Evolutionary conservation across 305 asterid species (phyloP).

Genomic region (Fraxinus dipetala): DNA sequence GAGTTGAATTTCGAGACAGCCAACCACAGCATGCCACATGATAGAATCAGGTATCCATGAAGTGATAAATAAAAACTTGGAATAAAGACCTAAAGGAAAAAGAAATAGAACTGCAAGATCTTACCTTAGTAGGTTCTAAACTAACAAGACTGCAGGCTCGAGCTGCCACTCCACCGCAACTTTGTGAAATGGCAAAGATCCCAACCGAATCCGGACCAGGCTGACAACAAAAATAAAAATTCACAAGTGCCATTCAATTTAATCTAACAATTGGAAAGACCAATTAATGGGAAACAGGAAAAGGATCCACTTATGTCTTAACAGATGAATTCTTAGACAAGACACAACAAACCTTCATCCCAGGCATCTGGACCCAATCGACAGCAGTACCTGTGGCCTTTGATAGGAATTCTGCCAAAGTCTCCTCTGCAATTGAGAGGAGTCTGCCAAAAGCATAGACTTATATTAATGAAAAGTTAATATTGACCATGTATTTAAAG

Average conservation of each 20-base stretch:
- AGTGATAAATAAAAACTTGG: background rate
- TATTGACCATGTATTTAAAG: background rate
- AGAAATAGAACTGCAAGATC: background rate
- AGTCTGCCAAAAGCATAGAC: conserved; percentile 52
- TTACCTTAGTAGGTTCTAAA: conserved; percentile 88
- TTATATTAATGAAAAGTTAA: background rate
- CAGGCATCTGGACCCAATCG: conserved; percentile 99
- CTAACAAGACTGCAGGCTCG: conserved; percentile 98
- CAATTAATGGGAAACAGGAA: background rate
- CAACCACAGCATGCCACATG: background rate
- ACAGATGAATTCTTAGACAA: background rate
- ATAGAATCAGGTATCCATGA: background rate
- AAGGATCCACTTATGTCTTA: background rate
- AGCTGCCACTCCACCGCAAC: conserved; percentile 96
- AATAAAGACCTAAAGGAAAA: background rate
- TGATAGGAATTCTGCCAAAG: conserved; percentile 97
- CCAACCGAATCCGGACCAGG: conserved; percentile 99
- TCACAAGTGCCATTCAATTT: conserved; percentile 8
- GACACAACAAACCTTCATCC: conserved; percentile 79
- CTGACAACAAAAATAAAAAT: conserved; percentile 35
- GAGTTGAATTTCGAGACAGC: background rate
- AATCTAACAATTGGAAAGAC: conserved; percentile 1
- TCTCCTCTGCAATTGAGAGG: conserved; percentile 95
- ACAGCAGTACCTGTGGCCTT: conserved; percentile 99
- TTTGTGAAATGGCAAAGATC: conserved; percentile 90